Evolutionary conservation across 768 basidiomycete species (phyloP).

Genomic region (Suillus lakei): DNA sequence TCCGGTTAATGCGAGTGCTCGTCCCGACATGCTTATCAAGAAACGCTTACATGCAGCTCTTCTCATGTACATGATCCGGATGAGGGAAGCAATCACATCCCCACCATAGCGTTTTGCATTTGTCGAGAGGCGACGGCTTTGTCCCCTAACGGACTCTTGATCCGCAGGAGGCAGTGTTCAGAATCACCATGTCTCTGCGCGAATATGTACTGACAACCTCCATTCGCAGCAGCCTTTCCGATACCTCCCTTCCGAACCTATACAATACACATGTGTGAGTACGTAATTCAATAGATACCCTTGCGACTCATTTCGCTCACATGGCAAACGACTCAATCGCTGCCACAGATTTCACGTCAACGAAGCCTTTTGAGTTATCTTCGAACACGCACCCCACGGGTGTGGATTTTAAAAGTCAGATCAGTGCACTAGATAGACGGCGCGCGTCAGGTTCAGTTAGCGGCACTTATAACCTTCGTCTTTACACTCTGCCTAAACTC

Average conservation of each 20-base stretch:
- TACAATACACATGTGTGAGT: not conserved
- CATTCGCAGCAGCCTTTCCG: not conserved
- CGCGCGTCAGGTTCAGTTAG: not conserved
- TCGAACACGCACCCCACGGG: slow-evolving; percentile 28
- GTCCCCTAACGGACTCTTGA: not conserved
- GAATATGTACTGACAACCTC: not conserved
- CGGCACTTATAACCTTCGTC: slow-evolving; percentile 1
- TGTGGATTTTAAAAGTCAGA: slow-evolving; percentile 18
- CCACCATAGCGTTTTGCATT: not conserved
- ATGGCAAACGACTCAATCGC: not conserved
- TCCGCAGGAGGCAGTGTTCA: not conserved
- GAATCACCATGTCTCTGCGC: not conserved
- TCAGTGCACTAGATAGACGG: slow-evolving; percentile 2
- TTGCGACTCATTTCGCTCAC: not conserved
- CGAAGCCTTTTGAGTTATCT: slow-evolving; percentile 9
- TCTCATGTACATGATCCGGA: not conserved
- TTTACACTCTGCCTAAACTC: not conserved
- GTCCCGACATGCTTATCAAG: not conserved
- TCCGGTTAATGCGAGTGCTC: not conserved
- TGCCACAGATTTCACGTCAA: slow-evolving; percentile 12
- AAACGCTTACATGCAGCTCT: not conserved
- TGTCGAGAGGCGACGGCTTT: not conserved
- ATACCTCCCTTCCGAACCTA: not conserved
- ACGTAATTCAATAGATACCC: not conserved
- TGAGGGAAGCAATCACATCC: not conserved